Evolutionary conservation across 306 rosid species (phyloP), one percentile per base, ranked within the genome.

Genomic region (Prunus davidiana): DNA sequence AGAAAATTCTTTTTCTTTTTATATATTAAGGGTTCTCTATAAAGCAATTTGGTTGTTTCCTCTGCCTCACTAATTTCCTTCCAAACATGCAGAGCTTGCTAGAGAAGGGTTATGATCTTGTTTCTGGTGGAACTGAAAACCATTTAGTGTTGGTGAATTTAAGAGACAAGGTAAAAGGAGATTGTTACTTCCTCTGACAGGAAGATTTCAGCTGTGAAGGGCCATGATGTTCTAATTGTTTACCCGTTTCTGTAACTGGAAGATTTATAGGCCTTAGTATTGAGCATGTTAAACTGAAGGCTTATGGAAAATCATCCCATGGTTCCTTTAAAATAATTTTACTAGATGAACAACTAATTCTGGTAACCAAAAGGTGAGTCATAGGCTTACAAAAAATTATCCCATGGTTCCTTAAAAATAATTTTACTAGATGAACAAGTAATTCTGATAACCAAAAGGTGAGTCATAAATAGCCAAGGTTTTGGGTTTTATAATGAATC

Each of bases 61-160:
- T 51, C 71, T 56, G 71, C 78, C 71, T 32, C 60, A 30, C 62
- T 50, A 27, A 57, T 79, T 69, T 51, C 58, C 47, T 51, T 62
- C 79, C 78, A 85, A 79, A 51, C 80, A 65, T 86, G 78, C 96
- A 91, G 98, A 88, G 91, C 87, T 89, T 94, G 92, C 75, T 87
- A 73, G 93, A 87, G 86, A 82, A 19, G 76, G 95, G 98, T 79
- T 94, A 91, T 60, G 93, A 90, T 12, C 96, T 91, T 78, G 98
- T 94, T 61, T 94, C 98, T 66, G 98, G 96, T 77, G 98, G 98
- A 84, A 91, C 98, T 1, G 98, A 94, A 22, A 94, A 91, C 88
- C 98, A 94, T 84, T 80, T 94, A 70, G 93, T 91, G 78, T 80
- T 94, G 19, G 97, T 94, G 73, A 91, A 94, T 86, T 82, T 94